Evolutionary conservation across 2,329 filamentous ascomycete genomes (phyloP).

Genomic region (Ilyonectria destructans): DNA sequence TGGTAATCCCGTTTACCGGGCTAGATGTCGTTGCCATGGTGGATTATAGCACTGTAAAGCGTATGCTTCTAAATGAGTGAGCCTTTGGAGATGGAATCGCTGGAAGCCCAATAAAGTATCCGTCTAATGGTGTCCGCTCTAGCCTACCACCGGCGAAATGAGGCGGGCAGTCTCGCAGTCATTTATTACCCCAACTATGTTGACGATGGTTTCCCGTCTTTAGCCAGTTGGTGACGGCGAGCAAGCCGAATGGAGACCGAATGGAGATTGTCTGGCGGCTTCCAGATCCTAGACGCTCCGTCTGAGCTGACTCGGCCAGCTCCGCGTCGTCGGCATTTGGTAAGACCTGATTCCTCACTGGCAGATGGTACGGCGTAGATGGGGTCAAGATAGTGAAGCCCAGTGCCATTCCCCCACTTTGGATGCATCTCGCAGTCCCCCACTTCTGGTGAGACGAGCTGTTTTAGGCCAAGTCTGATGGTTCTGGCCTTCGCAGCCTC

Average conservation of each 20-base stretch:
- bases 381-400: slow-evolving; percentile 26
- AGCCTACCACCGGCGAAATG: neutral
- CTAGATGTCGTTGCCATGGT: slow-evolving; percentile 25
- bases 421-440: slow-evolving; percentile 22
- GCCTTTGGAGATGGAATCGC: slow-evolving; percentile 1
- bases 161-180: slow-evolving; percentile 21
- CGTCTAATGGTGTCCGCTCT: slow-evolving; percentile 6
- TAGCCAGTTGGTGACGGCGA: slow-evolving; percentile 11
- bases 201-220: slow-evolving; percentile 7
- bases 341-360: slow-evolving; percentile 1
- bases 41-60: neutral
- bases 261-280: slow-evolving; percentile 5
- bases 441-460: slow-evolving; percentile 22
- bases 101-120: neutral
- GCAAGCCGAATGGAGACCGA: neutral
- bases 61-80: neutral
- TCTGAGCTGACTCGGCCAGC: slow-evolving; percentile 23
- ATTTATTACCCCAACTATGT: slow-evolving; percentile 26
- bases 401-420: slow-evolving; percentile 10
- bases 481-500: neutral
- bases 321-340: slow-evolving; percentile 19
- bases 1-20: slow-evolving; percentile 26
- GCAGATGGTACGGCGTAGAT: slow-evolving; percentile 26
- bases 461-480: neutral
- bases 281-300: slow-evolving; percentile 8